Conservation (phyloP, 1,284 basidiomycete genomes). For the Marasmius fiardii region DNA sequence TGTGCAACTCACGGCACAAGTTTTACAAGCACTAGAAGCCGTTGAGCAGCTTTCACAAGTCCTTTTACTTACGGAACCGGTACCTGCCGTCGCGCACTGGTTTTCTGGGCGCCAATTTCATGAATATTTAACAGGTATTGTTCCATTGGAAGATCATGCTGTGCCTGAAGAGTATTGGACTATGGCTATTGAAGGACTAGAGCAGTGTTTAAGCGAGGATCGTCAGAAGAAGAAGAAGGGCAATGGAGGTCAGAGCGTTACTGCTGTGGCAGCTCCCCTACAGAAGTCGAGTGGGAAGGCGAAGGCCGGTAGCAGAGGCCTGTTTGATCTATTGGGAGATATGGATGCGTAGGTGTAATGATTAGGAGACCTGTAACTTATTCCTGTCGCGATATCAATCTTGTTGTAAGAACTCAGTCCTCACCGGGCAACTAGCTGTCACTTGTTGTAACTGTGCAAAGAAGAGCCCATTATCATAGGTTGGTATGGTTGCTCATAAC, state of each 20-base stretch:
- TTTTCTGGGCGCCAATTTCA: conserved; percentile 65
- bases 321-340: conserved; percentile 29
- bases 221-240: conserved; percentile 41
- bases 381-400: background rate
- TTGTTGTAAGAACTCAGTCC: background rate
- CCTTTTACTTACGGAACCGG: conserved; percentile 46
- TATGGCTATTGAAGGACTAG: conserved; percentile 45
- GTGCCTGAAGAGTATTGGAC: conserved; percentile 38
- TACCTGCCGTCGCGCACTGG: conserved; percentile 40
- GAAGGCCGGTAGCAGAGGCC: conserved; percentile 14
- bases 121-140: conserved; percentile 34
- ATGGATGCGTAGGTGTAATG: conserved; percentile 22
- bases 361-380: background rate
- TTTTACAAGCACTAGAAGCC: conserved; percentile 55
- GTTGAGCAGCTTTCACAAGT: conserved; percentile 58
- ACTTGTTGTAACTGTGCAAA: too few species aligned
- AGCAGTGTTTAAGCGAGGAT: conserved; percentile 45
- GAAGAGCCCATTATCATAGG: too few species aligned
- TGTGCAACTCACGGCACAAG: conserved; percentile 70
- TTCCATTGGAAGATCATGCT: conserved; percentile 20
- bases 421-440: background rate
- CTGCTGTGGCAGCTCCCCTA: conserved; percentile 1
- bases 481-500: too few species aligned
- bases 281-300: conserved; percentile 13
- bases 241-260: conserved; percentile 26